Conservation (phyloP, 1,284 basidiomycete genomes). For the Prillingera fragicola region DNA sequence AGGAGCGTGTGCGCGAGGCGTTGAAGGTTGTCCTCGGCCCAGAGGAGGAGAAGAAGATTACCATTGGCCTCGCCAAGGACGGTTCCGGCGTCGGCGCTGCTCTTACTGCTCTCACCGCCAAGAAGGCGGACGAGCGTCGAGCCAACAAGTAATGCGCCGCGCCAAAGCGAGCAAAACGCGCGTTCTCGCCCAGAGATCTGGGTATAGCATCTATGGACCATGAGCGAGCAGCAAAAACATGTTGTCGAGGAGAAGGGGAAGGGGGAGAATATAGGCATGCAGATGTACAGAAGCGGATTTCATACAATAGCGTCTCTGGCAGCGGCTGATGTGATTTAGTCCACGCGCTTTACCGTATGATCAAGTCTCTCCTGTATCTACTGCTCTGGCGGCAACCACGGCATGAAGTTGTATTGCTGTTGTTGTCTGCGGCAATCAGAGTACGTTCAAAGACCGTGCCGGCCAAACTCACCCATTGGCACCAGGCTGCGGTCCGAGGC, state of each 20-base stretch:
- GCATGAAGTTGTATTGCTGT: conserved; percentile 9
- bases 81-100: conserved; percentile 83
- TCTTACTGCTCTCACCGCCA: conserved; percentile 48
- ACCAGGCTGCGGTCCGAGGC: not conserved
- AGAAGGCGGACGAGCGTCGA: conserved; percentile 39
- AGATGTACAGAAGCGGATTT: not conserved
- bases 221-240: too few species aligned
- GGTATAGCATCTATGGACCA: too few species aligned
- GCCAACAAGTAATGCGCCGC: not conserved
- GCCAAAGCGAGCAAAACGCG: not conserved
- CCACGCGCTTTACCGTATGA: too few species aligned
- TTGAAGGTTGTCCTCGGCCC: conserved; percentile 70
- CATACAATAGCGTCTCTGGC: not conserved
- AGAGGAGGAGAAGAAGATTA: conserved; percentile 68
- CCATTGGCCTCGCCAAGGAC: conserved; percentile 90
- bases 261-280: not conserved
- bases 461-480: not conserved
- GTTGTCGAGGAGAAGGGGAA: not conserved
- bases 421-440: not conserved
- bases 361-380: too few species aligned
- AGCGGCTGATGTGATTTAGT: too few species aligned
- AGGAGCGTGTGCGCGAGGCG: conserved; percentile 66
- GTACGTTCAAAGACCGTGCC: not conserved
- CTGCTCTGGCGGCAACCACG: conserved; percentile 9
- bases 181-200: too few species aligned